Base-by-base conservation (phyloP, 139 green algal species). In the Closterium sp. region DNA sequence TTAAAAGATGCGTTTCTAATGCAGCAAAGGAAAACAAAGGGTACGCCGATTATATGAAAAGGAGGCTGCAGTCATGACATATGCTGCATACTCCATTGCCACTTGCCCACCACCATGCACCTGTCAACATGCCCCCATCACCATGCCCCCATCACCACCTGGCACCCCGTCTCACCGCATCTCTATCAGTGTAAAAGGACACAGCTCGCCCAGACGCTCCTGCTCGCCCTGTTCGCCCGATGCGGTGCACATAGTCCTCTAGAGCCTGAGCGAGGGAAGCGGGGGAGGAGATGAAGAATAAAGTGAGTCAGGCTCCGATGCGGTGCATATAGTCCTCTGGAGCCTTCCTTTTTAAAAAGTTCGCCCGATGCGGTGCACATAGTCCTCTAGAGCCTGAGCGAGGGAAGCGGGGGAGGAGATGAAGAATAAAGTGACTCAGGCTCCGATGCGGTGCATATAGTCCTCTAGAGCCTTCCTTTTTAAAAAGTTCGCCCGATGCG, bases 211-310 rank as follows among this genome's bases (percentile, higher is more conserved):
- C 97, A 19, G 93, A 95, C 30, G 93, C 95, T 34, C 96, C 96
- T 11, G 96, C 96, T 27, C 97, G 95, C 0, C 97, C 97, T 24
- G 97, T 98, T 85, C 97, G 96, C 7, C 97, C 97, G 86, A 98
- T 98, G 92, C 97, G 96, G 87, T 98, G 97, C 10, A 98, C 95
- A 91, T 98, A 98, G 95, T 98, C 97, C 95, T 98, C 96, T 70
- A 96, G 92, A 2, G 87, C 93, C 45, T 94, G 91, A 27, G 62
- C 0, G 62, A 62, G 62, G 62, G 17, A 79, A 13, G 62, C 5
- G 17, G 19, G 62, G 85, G 30, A 88, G 29, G 85, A 34, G 1
- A 88, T n/a, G 9, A 21, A 31, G 85, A 13, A 34, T 27, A 70
- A 50, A 17, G 38, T 50, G 38, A 50, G 38, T 17, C 38, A 50